Conservation (phyloP, 805 yeast species). For the Saccharomycopsis javanensis region DNA sequence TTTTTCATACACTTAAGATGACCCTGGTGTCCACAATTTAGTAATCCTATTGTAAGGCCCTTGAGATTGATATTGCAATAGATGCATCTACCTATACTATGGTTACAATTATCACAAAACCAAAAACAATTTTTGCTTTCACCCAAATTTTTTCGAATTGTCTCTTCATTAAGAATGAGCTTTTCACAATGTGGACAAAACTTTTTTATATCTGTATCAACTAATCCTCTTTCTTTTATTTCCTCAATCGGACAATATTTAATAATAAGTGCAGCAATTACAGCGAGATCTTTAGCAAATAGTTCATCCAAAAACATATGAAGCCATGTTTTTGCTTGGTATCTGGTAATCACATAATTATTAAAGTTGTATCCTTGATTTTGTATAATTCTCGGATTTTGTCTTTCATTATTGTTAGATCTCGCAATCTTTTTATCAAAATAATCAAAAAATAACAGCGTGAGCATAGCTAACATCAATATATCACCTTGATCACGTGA, state of each 20-base stretch:
- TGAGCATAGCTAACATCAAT: conserved; percentile 46
- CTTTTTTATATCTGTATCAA: conserved; percentile 33
- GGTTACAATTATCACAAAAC: conserved; percentile 72
- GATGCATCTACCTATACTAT: conserved; percentile 56
- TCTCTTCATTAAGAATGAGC: conserved; percentile 47
- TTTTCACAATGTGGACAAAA: conserved; percentile 55
- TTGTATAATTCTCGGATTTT: conserved; percentile 11
- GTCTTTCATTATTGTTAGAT: background rate
- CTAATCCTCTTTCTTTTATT: conserved; percentile 24
- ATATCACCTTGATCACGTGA: conserved; percentile 56
- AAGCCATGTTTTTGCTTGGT: conserved; percentile 45
- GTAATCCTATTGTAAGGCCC: conserved; percentile 51
- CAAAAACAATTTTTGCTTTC: conserved; percentile 52
- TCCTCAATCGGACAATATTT: conserved; percentile 31
- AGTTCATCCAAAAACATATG: conserved; percentile 46
- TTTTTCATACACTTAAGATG: conserved; percentile 70
- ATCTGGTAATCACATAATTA: conserved; percentile 2
- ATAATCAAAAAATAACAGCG: conserved; percentile 41
- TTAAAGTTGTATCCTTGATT: conserved; percentile 17
- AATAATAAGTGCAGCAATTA: conserved; percentile 47
- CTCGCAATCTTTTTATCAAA: conserved; percentile 19
- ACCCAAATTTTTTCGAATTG: conserved; percentile 27
- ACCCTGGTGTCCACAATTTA: conserved; percentile 80
- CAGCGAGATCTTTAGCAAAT: conserved; percentile 40
- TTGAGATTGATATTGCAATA: conserved; percentile 70